phyloP scores from a whole-genome alignment of 345 rosid species.

The Salix brachista region DNA sequence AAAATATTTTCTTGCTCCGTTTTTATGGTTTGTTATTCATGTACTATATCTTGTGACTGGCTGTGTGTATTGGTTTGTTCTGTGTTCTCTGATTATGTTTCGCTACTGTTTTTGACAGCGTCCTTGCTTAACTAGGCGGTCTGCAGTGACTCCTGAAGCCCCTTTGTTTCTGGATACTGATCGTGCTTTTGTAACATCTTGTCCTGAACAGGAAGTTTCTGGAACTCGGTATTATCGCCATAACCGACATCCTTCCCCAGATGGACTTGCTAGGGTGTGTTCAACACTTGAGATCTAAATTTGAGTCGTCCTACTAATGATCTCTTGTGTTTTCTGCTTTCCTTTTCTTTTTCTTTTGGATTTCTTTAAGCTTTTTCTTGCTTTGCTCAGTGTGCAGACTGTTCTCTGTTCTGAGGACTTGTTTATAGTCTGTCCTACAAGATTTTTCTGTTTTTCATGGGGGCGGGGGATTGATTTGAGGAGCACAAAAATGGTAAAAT shows the following conservation, averaged over 20 bases:
- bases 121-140: conserved; percentile 31
- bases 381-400: background rate
- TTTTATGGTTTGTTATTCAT: background rate
- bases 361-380: too few species aligned
- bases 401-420: background rate
- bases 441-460: background rate
- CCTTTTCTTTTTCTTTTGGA: background rate
- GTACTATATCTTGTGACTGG: background rate
- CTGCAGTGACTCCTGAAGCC: conserved; percentile 43
- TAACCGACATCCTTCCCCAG: conserved; percentile 67
- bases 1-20: background rate
- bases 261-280: conserved; percentile 81
- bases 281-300: background rate
- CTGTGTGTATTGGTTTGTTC: background rate
- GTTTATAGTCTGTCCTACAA: background rate
- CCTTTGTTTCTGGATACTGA: conserved; percentile 45
- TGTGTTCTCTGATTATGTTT: conserved; percentile 12
- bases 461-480: background rate
- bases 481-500: background rate
- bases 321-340: background rate
- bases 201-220: conserved; percentile 40
- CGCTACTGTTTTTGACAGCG: conserved; percentile 42
- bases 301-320: background rate
- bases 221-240: conserved; percentile 64
- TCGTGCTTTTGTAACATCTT: conserved; percentile 30